These are phyloP conservation scores for Apiotrichum sp. DNA, from an alignment of 1,284 basidiomycete genomes.

Conservation along the genomic window DNA sequence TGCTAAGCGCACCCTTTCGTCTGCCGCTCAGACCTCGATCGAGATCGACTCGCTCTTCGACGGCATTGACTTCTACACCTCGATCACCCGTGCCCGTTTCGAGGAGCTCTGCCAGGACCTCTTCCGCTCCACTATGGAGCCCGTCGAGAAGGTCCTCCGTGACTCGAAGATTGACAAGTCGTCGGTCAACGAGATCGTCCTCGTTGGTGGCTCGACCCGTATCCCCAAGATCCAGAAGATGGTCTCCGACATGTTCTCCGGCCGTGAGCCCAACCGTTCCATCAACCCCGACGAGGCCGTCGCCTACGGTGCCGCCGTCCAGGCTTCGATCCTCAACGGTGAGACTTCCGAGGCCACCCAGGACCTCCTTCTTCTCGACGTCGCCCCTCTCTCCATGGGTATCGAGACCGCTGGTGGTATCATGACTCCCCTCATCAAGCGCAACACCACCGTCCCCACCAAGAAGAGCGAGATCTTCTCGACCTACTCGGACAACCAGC, in stretches of 20 bases:
- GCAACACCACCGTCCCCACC: conserved; percentile 97
- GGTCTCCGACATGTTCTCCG: conserved; percentile 97
- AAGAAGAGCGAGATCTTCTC: conserved; percentile 99
- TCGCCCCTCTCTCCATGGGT: conserved; percentile 61
- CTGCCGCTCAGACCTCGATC: conserved; percentile 91
- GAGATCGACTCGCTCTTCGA: conserved; percentile 98
- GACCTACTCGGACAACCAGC: conserved; percentile 98
- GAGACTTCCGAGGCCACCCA: conserved; percentile 58
- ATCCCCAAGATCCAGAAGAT: conserved; percentile 98
- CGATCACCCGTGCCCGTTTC: conserved; percentile 96
- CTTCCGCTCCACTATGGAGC: conserved; percentile 94
- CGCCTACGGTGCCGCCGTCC: conserved; percentile 94
- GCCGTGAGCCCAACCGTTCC: conserved; percentile 88
- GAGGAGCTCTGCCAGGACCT: conserved; percentile 96
- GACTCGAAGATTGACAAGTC: conserved; percentile 90
- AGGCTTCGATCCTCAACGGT: conserved; percentile 92
- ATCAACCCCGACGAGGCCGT: conserved; percentile 97
- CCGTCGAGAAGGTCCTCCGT: conserved; percentile 96
- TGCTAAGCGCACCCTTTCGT: conserved; percentile 97
- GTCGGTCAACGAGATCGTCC: conserved; percentile 67
- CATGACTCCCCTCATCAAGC: conserved; percentile 84
- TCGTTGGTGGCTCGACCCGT: conserved; percentile 97
- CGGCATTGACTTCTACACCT: conserved; percentile 98
- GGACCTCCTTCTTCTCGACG: conserved; percentile 85
- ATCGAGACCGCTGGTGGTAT: conserved; percentile 98